A percentile compares a stretch with the other conserved stretches of the same genome.
These are phyloP conservation scores for Cercospora sp. DNA, from an alignment of 2,329 filamentous ascomycete genomes.

Conservation along the genomic window DNA sequence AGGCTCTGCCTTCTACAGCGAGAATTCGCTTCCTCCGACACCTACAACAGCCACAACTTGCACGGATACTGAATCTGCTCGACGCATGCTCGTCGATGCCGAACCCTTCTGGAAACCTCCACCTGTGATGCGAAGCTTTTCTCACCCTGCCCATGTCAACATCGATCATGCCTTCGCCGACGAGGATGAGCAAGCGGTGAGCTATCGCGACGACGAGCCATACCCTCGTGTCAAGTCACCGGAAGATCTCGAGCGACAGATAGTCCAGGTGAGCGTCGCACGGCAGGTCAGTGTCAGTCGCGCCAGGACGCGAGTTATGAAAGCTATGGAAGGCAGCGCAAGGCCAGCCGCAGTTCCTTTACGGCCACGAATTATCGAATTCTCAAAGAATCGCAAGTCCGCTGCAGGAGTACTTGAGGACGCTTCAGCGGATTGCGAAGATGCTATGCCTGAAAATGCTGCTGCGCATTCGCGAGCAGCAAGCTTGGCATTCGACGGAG, in stretches of 20 bases:
- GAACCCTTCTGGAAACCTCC: conserved; percentile 24
- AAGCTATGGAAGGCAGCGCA: conserved; percentile 26
- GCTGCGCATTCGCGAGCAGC: conserved; percentile 17
- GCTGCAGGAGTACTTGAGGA: conserved; percentile 35
- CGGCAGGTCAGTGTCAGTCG: conserved; percentile 35
- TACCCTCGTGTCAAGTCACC: conserved; percentile 30
- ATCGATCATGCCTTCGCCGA: neutral
- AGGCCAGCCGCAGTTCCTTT: conserved; percentile 34
- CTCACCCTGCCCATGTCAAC: neutral
- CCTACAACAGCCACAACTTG: conserved; percentile 32
- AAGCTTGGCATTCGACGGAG: conserved; percentile 14
- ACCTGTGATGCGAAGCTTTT: neutral
- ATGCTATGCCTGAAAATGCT: conserved; percentile 15
- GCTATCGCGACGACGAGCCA: conserved; percentile 7
- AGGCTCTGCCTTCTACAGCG: conserved; percentile 30
- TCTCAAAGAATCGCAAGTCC: conserved; percentile 38
- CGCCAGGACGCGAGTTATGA: conserved; percentile 30
- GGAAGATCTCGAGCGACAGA: conserved; percentile 33
- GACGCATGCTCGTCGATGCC: conserved; percentile 14
- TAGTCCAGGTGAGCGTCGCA: conserved; percentile 37
- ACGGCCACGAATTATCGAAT: conserved; percentile 37
- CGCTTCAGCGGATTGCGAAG: conserved; percentile 13
- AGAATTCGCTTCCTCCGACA: conserved; percentile 34
- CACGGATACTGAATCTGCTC: conserved; percentile 28
- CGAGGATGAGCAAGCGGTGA: neutral